Percentiles rank a stretch among this genome's conserved stretches.
Conservation (phyloP, 805 yeast species). For the Candida quercuum region DNA sequence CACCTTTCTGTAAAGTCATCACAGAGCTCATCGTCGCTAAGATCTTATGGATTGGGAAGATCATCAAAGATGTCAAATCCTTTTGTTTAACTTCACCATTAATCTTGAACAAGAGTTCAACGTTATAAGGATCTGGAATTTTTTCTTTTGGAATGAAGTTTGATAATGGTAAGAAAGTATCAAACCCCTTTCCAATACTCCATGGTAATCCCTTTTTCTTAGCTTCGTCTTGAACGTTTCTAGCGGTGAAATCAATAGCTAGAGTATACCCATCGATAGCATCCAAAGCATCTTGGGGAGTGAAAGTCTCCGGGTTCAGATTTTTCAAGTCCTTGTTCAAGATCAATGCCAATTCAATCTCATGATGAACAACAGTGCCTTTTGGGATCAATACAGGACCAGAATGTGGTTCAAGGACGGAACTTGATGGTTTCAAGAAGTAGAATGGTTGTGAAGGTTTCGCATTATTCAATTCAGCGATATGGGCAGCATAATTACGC, state of each 20-base stretch:
- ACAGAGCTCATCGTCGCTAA: constrained; percentile 76
- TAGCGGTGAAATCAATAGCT: constrained; percentile 91
- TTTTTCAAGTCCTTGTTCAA: constrained; percentile 61
- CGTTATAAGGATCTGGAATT: constrained; percentile 72
- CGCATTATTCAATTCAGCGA: constrained; percentile 78
- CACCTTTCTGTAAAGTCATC: constrained; percentile 90
- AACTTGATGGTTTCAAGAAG: constrained; percentile 84
- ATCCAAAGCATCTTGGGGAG: constrained; percentile 63
- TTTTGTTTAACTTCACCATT: constrained; percentile 69
- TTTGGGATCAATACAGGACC: constrained; percentile 84
- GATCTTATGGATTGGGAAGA: constrained; percentile 79
- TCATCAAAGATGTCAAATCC: constrained; percentile 78
- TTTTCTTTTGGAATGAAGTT: constrained; percentile 57
- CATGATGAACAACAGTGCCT: constrained; percentile 82
- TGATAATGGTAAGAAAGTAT: constrained; percentile 90
- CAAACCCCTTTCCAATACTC: constrained; percentile 95
- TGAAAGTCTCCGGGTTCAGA: constrained; percentile 49
- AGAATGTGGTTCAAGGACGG: constrained; percentile 56
- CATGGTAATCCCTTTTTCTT: constrained; percentile 94
- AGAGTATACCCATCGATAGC: constrained; percentile 83
- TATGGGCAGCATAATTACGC: constrained; percentile 95
- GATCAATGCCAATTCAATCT: constrained; percentile 83
- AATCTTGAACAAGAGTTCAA: constrained; percentile 54
- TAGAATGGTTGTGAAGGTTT: constrained; percentile 86
- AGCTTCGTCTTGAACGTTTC: constrained; percentile 94